Evolutionary conservation across 805 yeast genomes (phyloP), one percentile per base, ranked within the genome.

Genomic region (Candida germanica): DNA sequence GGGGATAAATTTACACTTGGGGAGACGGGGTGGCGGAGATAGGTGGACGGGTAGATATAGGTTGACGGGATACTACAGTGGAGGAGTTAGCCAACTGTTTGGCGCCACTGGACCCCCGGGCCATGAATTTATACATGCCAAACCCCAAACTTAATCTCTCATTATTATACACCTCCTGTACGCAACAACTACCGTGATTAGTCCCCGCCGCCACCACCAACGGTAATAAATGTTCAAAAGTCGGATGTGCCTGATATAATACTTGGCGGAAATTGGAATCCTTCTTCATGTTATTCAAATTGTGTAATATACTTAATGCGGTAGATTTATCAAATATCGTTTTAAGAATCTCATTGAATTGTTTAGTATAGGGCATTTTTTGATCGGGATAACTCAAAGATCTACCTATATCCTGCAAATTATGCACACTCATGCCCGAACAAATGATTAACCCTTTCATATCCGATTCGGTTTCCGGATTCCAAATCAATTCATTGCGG

Each of bases 401-500:
- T 9, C 51, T 51, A 2, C 75, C 64, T 15, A 77, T 31, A 39
- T 83, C 88, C 24, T 77, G 44, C 28, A 85, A 64, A 50, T 85
- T 86, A 57, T 85, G 94, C 15, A 83, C 93, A 5, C 87, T 69
- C 85, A 83, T 81, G 3, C 95, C 95, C 1, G 89, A 81, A 36
- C 78, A 72, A 4, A 85, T 54, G 2, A 85, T 61, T 37, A 77
- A 25, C 3, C 71, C 69, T n/a, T 48, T 48, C 19, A 61, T 46
- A 38, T 59, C 48, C 28, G 43, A 45, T 12, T 49, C 32, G 22
- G 48, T 36, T n/a, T 35, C 31, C 15, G 56, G 53, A 40, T 64
- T 62, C 58, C 61, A 59, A 31, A 64, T 42, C 33, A 46, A 38
- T 33, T 73, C 56, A 2, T 67, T 62, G 42, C 88, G 66, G 44